Evolutionary conservation across 208 protist genomes (phyloP).

Genomic region (Endotrypanum monterogeii): DNA sequence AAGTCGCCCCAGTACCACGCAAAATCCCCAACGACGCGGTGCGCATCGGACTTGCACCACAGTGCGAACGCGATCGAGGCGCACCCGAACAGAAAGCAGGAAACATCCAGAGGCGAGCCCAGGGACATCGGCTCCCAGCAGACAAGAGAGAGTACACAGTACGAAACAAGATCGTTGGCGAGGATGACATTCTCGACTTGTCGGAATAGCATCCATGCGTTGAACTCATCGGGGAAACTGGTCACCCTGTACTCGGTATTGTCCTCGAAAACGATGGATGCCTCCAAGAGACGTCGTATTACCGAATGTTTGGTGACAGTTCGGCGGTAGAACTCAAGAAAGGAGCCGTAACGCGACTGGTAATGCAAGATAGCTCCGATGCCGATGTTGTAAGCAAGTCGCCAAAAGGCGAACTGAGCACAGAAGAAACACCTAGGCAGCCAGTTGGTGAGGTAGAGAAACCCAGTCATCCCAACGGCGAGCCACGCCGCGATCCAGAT

Average conservation of each 20-base stretch:
- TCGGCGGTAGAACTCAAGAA: slow-evolving; percentile 48
- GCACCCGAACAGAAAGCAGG: slow-evolving; percentile 69
- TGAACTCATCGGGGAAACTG: slow-evolving; percentile 88
- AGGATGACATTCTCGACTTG: slow-evolving; percentile 94
- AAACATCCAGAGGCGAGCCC: slow-evolving; percentile 46
- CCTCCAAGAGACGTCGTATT: slow-evolving; percentile 42
- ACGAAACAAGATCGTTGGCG: slow-evolving; percentile 88
- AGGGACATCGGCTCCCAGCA: slow-evolving; percentile 56
- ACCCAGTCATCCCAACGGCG: slow-evolving; percentile 31
- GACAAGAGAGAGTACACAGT: slow-evolving; percentile 72
- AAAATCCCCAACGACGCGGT: slow-evolving; percentile 95
- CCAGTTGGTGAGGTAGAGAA: slow-evolving; percentile 42
- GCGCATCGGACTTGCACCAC: slow-evolving; percentile 95
- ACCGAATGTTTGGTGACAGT: slow-evolving; percentile 21
- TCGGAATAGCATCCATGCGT: slow-evolving; percentile 95
- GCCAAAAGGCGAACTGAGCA: slow-evolving; percentile 92
- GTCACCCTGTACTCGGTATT: slow-evolving; percentile 46
- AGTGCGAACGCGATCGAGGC: slow-evolving; percentile 85
- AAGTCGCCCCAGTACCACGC: slow-evolving; percentile 98
- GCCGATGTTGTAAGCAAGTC: slow-evolving; percentile 93
- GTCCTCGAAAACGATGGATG: slow-evolving; percentile 54
- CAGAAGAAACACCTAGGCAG: slow-evolving; percentile 78
- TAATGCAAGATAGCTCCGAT: slow-evolving; percentile 86
- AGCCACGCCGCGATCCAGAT: slow-evolving; percentile 53
- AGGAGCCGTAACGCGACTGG: slow-evolving; percentile 70